Conservation (phyloP, 2,329 filamentous ascomycete genomes). For the Aspergillus quadrilineatus region DNA sequence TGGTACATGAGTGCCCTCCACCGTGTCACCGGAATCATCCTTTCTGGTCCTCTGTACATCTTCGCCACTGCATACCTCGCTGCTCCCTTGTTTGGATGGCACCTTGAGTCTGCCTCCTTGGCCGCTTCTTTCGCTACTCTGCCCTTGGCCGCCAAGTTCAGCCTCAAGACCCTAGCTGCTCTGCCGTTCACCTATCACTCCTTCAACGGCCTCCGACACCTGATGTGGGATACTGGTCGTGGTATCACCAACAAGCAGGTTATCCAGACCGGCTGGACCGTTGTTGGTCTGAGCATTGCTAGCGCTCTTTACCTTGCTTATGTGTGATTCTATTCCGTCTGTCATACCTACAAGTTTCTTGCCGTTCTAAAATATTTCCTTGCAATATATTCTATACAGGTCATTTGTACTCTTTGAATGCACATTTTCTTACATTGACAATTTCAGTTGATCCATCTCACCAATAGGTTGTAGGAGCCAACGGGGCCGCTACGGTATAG, state of each 20-base stretch:
- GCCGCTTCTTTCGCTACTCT: constrained; percentile 64
- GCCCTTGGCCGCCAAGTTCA: constrained; percentile 59
- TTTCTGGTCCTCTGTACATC: constrained; percentile 74
- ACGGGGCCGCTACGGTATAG: neutral
- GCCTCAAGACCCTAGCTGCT: constrained; percentile 59
- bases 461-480: neutral
- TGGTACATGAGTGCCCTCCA: constrained; percentile 75
- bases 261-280: constrained; percentile 63
- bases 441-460: neutral
- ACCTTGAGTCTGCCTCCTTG: constrained; percentile 63
- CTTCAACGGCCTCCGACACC: constrained; percentile 69
- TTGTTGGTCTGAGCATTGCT: constrained; percentile 56
- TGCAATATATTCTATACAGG: constrained; percentile 26
- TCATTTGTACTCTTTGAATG: constrained; percentile 22
- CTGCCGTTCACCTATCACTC: constrained; percentile 68
- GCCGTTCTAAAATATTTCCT: constrained; percentile 28
- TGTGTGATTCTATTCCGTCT: constrained; percentile 31
- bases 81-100: constrained; percentile 71
- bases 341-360: constrained; percentile 34
- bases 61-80: constrained; percentile 79
- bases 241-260: constrained; percentile 65
- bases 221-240: constrained; percentile 67
- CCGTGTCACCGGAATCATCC: constrained; percentile 75
- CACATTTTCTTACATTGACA: constrained; percentile 2
- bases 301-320: constrained; percentile 52